Percentiles rank a stretch among this genome's conserved stretches.
These are phyloP conservation scores for Amauroascus verrucosus DNA, from an alignment of 2,329 filamentous ascomycete species.

Conservation along the genomic window DNA sequence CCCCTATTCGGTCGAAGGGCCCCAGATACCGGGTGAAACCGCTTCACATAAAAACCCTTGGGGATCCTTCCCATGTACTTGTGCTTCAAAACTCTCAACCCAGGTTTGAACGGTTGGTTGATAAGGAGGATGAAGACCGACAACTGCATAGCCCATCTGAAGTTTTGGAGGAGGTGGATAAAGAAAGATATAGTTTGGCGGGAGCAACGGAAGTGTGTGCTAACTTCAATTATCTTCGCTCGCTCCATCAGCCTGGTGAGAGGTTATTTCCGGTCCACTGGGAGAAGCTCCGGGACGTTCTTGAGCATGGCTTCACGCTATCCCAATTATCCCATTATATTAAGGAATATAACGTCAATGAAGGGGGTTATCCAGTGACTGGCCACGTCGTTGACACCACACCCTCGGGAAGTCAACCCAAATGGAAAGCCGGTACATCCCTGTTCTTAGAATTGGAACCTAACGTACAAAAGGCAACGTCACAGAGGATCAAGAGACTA, in stretches of 20 bases:
- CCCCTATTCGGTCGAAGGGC: neutral
- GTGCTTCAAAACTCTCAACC: slow-evolving; percentile 4
- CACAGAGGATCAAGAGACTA: slow-evolving; percentile 19
- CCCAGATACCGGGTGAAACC: neutral
- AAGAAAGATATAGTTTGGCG: slow-evolving; percentile 2
- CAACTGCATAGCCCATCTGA: slow-evolving; percentile 13
- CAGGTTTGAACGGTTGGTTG: neutral
- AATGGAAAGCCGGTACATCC: slow-evolving; percentile 28
- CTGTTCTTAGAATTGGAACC: slow-evolving; percentile 21
- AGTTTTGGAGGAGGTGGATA: slow-evolving; percentile 14
- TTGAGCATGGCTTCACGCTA: slow-evolving; percentile 28
- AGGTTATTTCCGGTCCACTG: slow-evolving; percentile 24
- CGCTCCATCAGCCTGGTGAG: slow-evolving; percentile 19
- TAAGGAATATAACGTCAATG: slow-evolving; percentile 7
- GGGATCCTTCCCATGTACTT: slow-evolving; percentile 11
- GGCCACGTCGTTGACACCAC: neutral
- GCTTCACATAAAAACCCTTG: slow-evolving; percentile 2
- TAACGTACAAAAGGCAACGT: slow-evolving; percentile 13
- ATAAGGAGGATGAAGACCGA: slow-evolving; percentile 5
- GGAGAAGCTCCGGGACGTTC: slow-evolving; percentile 23
- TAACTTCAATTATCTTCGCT: slow-evolving; percentile 24
- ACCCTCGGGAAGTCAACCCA: neutral
- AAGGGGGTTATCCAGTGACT: neutral
- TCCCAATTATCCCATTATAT: slow-evolving; percentile 28
- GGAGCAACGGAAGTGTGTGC: slow-evolving; percentile 16